Conservation (phyloP, 371 early-diverging fungal species). For the Circinella umbellata region DNA sequence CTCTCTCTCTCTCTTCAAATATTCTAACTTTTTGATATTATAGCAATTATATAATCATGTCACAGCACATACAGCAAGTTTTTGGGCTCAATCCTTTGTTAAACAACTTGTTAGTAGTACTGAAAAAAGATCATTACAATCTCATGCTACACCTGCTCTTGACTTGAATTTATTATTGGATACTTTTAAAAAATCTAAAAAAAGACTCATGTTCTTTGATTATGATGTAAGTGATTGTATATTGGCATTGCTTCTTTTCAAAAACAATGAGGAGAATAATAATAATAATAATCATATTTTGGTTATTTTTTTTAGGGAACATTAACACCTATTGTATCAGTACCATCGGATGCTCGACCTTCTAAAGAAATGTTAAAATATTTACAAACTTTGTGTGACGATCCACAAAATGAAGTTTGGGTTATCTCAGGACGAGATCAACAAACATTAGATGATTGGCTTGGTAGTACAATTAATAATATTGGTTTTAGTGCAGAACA, state of each 20-base stretch:
- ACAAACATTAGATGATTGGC: slow-evolving; percentile 83
- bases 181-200: slow-evolving; percentile 57
- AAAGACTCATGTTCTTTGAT: slow-evolving; percentile 82
- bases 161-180: slow-evolving; percentile 46
- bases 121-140: slow-evolving; percentile 40
- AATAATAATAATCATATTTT: no score
- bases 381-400: slow-evolving; percentile 62
- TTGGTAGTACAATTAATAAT: slow-evolving; percentile 61
- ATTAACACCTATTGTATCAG: slow-evolving; percentile 73
- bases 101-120: slow-evolving; percentile 50
- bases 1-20: no score
- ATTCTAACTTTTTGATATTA: no score
- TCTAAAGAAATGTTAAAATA: slow-evolving; percentile 65
- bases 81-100: slow-evolving; percentile 91
- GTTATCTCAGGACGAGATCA: slow-evolving; percentile 93
- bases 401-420: slow-evolving; percentile 86
- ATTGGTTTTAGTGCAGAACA: slow-evolving; percentile 95
- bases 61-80: slow-evolving; percentile 82
- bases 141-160: slow-evolving; percentile 73
- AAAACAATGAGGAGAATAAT: no score
- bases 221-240: slow-evolving; percentile 85
- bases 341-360: slow-evolving; percentile 73
- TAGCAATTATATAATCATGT: slow-evolving; percentile 88
- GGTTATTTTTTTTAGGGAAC: no score
- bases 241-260: no score